Percentiles rank a stretch among this genome's conserved stretches.
These are phyloP conservation scores for Plantago elongata DNA, from an alignment of 257 asterid species.

Conservation along the genomic window DNA sequence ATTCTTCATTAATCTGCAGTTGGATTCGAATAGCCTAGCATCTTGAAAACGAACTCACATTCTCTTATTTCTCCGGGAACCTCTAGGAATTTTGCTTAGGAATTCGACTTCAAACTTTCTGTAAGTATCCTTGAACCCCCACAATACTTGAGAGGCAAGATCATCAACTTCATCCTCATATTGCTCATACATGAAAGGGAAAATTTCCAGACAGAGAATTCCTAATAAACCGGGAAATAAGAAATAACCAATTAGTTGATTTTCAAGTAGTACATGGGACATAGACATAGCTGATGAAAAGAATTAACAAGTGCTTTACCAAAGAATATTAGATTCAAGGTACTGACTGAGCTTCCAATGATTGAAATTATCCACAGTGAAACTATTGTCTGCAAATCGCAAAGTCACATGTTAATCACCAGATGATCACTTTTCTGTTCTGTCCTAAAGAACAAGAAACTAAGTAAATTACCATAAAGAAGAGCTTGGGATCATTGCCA, in stretches of 20 bases:
- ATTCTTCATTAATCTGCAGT: background rate
- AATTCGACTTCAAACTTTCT: constrained; percentile 33
- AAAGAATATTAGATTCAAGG: constrained; percentile 53
- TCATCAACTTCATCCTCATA: constrained; percentile 50
- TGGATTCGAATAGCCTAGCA: background rate
- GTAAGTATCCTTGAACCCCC: constrained; percentile 25
- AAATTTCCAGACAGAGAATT: constrained; percentile 40
- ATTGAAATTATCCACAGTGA: constrained; percentile 42
- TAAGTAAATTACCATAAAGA: constrained; percentile 34
- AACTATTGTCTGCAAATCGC: constrained; percentile 29
- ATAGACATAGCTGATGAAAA: background rate
- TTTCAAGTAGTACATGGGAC: background rate
- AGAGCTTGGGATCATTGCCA: constrained; percentile 44
- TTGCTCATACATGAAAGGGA: constrained; percentile 44
- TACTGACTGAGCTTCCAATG: constrained; percentile 45
- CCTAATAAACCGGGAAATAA: constrained; percentile 27
- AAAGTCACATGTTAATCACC: background rate
- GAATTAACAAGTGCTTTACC: constrained; percentile 28
- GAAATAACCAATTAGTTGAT: background rate
- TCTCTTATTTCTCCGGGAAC: constrained; percentile 28
- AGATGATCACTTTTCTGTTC: background rate
- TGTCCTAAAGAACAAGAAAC: background rate
- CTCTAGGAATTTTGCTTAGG: constrained; percentile 42
- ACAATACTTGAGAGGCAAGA: constrained; percentile 28
- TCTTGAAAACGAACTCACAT: background rate